A percentile compares a stretch with the other conserved stretches of the same genome.
Evolutionary conservation across 441 rosid genomes (phyloP).

Genomic region (Aquilaria agallochum): DNA sequence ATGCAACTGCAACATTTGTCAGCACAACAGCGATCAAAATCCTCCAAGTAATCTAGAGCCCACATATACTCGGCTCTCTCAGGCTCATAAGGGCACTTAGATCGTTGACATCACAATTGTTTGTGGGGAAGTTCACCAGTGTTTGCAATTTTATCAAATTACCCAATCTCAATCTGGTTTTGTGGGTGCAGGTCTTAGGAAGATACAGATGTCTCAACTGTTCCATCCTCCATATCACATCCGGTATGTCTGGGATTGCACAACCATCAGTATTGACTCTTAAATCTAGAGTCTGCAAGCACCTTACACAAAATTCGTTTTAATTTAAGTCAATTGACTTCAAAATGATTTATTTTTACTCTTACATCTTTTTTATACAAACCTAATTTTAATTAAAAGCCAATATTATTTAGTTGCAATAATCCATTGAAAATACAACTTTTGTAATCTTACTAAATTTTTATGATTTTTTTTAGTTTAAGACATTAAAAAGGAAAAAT

Average conservation of each 20-base stretch:
- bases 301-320: neutral
- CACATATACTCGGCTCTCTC: neutral
- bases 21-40: neutral
- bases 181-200: neutral
- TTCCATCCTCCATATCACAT: slow-evolving; percentile 1
- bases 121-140: slow-evolving; percentile 3
- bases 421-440: too few species aligned
- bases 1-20: neutral
- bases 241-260: neutral
- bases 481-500: too few species aligned
- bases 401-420: too few species aligned
- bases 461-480: too few species aligned
- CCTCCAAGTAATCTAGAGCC: neutral
- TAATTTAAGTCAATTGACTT: too few species aligned
- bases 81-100: neutral
- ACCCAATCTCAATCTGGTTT: neutral
- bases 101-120: neutral
- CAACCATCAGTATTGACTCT: neutral
- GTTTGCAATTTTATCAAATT: neutral
- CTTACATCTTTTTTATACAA: too few species aligned
- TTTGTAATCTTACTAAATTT: too few species aligned
- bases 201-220: slow-evolving; percentile 8
- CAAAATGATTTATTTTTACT: too few species aligned
- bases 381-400: too few species aligned
- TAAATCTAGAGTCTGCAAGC: slow-evolving; percentile 7